Evolutionary conservation across 2,329 filamentous ascomycete species (phyloP).

Genomic region (Laburnicola sp.): DNA sequence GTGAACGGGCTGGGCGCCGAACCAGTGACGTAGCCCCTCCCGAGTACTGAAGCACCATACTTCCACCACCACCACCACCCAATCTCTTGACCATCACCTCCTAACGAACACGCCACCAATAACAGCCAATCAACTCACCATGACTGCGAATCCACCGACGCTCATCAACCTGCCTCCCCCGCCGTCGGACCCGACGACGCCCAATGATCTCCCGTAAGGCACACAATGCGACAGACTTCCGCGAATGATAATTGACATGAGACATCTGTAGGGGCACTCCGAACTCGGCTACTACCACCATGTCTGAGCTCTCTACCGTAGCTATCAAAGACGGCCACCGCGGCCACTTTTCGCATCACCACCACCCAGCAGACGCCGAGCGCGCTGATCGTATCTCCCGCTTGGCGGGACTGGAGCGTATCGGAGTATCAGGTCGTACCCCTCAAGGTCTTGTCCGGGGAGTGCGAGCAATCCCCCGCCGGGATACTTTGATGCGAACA

Average conservation of each 20-base stretch:
- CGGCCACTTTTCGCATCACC: constrained; percentile 69
- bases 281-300: constrained; percentile 87
- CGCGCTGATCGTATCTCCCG: constrained; percentile 94
- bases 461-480: constrained; percentile 43
- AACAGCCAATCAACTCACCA: constrained; percentile 21
- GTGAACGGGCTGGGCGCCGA: constrained; percentile 15
- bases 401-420: constrained; percentile 84
- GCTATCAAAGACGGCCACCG: constrained; percentile 96
- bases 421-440: constrained; percentile 71
- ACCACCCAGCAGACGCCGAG: constrained; percentile 80
- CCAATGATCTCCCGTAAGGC: constrained; percentile 83
- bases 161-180: constrained; percentile 84
- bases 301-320: constrained; percentile 88
- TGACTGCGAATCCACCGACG: constrained; percentile 58
- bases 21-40: constrained; percentile 18
- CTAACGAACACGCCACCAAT: constrained; percentile 6
- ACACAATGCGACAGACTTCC: constrained; percentile 11
- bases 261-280: constrained; percentile 72
- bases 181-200: constrained; percentile 80
- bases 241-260: constrained; percentile 19
- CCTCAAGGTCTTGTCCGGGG: constrained; percentile 52
- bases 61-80: constrained; percentile 2
- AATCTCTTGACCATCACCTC: constrained; percentile 1
- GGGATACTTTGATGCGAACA: constrained; percentile 79
- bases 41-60: constrained; percentile 2